These are phyloP conservation scores for Starmera pachycereana DNA, from an alignment of 805 yeast genomes.

Conservation along the genomic window DNA sequence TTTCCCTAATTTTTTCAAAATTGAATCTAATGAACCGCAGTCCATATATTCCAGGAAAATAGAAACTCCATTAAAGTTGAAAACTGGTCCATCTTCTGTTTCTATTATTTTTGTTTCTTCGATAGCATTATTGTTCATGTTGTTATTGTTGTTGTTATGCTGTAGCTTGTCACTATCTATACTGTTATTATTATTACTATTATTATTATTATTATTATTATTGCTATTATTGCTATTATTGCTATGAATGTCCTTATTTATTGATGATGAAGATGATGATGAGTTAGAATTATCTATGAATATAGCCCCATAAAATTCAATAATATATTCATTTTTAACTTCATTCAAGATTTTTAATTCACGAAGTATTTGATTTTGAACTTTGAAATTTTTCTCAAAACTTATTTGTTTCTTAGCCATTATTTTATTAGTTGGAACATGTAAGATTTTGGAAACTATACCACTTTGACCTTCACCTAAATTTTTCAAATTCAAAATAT, in stretches of 20 bases:
- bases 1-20: conserved; percentile 50
- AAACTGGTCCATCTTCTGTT: conserved; percentile 11
- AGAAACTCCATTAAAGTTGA: conserved; percentile 52
- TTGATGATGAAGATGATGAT: no score
- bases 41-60: conserved; percentile 96
- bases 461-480: conserved; percentile 95
- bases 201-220: no score
- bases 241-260: no score
- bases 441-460: conserved; percentile 78
- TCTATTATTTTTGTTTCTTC: conserved; percentile 4
- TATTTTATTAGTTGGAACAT: conserved; percentile 75
- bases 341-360: conserved; percentile 88
- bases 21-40: conserved; percentile 84
- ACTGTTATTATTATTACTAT: no score
- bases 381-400: conserved; percentile 69
- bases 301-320: conserved; percentile 87
- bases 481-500: conserved; percentile 62
- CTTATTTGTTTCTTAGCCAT: conserved; percentile 89
- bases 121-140: neutral
- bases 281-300: conserved; percentile 37
- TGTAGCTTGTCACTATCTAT: no score
- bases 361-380: conserved; percentile 75
- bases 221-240: no score
- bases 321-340: conserved; percentile 73
- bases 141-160: neutral